These are phyloP conservation scores for Sclerotiophoma versabilis DNA, from an alignment of 2,329 filamentous ascomycete species.

Conservation along the genomic window DNA sequence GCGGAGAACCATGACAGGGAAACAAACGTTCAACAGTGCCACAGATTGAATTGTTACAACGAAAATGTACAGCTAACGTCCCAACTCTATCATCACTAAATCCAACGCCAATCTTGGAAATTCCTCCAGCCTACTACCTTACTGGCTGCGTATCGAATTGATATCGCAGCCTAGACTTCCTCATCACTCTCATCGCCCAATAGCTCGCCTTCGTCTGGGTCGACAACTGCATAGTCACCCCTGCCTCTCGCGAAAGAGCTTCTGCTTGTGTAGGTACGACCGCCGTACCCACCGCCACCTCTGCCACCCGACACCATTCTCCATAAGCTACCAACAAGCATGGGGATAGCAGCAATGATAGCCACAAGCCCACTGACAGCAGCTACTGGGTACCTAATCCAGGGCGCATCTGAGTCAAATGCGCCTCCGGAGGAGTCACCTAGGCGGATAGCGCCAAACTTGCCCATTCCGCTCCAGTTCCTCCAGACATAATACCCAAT, in stretches of 20 bases:
- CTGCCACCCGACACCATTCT: constrained; percentile 63
- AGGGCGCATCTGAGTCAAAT: constrained; percentile 72
- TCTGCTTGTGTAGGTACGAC: constrained; percentile 81
- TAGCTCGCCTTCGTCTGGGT: constrained; percentile 93
- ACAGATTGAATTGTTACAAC: constrained; percentile 21
- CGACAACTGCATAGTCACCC: constrained; percentile 86
- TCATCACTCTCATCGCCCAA: constrained; percentile 94
- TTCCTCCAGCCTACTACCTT: neutral
- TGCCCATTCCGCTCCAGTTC: constrained; percentile 85
- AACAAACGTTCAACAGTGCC: neutral
- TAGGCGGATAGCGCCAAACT: constrained; percentile 88
- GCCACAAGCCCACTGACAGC: constrained; percentile 63
- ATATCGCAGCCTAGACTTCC: constrained; percentile 64
- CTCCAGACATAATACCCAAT: constrained; percentile 85
- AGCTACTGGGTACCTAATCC: constrained; percentile 76
- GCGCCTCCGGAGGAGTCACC: constrained; percentile 64
- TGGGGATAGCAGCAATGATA: constrained; percentile 63
- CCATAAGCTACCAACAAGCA: constrained; percentile 77
- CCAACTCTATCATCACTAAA: constrained; percentile 2
- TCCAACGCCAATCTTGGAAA: constrained; percentile 2
- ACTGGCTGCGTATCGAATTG: neutral
- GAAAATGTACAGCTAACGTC: constrained; percentile 18
- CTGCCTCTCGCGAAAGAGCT: constrained; percentile 87
- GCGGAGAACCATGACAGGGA: constrained; percentile 2
- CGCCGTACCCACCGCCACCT: constrained; percentile 56